Percentiles rank a stretch among this genome's conserved stretches.
These are phyloP conservation scores for Hylodesmum podocarpum DNA, from an alignment of 306 rosid species.

Conservation along the genomic window DNA sequence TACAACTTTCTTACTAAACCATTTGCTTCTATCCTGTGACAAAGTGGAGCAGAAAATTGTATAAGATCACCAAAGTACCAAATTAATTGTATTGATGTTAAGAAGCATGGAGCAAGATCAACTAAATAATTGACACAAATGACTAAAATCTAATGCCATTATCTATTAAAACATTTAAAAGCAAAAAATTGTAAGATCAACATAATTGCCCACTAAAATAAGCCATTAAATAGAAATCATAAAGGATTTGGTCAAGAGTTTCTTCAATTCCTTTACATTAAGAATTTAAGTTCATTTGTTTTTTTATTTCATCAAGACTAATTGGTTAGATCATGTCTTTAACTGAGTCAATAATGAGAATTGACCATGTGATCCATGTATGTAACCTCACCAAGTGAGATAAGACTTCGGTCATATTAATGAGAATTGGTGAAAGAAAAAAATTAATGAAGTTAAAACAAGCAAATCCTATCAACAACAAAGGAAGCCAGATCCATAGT, in stretches of 20 bases:
- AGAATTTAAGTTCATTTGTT: background rate
- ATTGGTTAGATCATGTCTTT: too few relatives aligned
- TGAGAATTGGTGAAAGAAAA: background rate
- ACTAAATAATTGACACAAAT: background rate
- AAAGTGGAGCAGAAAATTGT: slow-evolving; percentile 34
- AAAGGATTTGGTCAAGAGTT: background rate
- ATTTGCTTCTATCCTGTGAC: slow-evolving; percentile 76
- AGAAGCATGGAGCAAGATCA: slow-evolving; percentile 20
- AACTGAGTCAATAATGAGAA: background rate
- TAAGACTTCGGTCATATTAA: background rate
- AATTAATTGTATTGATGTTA: background rate
- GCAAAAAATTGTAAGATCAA: background rate
- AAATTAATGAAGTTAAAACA: too few relatives aligned
- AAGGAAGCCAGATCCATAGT: too few relatives aligned
- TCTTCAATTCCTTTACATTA: background rate
- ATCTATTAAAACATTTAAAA: background rate
- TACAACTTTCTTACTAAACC: slow-evolving; percentile 82
- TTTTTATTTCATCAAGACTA: background rate
- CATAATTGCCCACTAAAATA: background rate
- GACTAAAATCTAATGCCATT: background rate
- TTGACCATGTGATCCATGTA: background rate
- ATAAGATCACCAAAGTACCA: slow-evolving; percentile 40
- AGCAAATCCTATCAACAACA: too few relatives aligned
- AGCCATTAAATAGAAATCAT: background rate
- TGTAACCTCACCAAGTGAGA: background rate